These are phyloP conservation scores for Fusarium stilboides DNA, from an alignment of 2,329 filamentous ascomycete species.

Conservation along the genomic window DNA sequence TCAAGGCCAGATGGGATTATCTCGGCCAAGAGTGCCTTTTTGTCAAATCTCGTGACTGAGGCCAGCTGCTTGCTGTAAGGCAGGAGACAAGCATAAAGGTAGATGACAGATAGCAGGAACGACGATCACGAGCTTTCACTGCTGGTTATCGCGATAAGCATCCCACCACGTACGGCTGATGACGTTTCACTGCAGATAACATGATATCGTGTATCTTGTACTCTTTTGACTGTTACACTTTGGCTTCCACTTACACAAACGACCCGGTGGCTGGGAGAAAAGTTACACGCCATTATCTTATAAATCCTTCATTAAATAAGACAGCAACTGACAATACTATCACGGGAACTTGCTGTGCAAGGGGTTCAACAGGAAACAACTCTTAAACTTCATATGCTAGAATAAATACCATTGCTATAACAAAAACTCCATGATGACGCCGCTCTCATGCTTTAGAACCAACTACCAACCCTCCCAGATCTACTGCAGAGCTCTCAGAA, in stretches of 20 bases:
- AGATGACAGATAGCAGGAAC: constrained; percentile 7
- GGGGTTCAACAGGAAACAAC: background rate
- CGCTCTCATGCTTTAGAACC: background rate
- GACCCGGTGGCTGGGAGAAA: background rate
- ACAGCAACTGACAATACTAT: background rate
- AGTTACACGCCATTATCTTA: background rate
- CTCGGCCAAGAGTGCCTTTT: background rate
- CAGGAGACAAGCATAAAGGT: constrained; percentile 12
- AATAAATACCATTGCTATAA: background rate
- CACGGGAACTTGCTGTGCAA: background rate
- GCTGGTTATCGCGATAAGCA: constrained; percentile 44
- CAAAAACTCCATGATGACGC: background rate
- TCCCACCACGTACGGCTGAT: constrained; percentile 10
- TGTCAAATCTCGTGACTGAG: constrained; percentile 11
- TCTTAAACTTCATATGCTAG: background rate
- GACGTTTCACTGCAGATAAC: constrained; percentile 7
- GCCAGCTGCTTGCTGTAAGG: background rate
- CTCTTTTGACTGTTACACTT: background rate
- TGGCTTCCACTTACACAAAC: background rate
- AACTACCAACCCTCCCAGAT: background rate
- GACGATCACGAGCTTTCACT: constrained; percentile 13
- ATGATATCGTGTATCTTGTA: constrained; percentile 9
- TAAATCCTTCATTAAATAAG: background rate
- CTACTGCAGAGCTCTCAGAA: background rate
- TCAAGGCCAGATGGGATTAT: too few species aligned